Percentiles rank a stretch among this genome's conserved stretches.
phyloP scores from a whole-genome alignment of 441 rosid species.

The Corymbia citriodora region DNA sequence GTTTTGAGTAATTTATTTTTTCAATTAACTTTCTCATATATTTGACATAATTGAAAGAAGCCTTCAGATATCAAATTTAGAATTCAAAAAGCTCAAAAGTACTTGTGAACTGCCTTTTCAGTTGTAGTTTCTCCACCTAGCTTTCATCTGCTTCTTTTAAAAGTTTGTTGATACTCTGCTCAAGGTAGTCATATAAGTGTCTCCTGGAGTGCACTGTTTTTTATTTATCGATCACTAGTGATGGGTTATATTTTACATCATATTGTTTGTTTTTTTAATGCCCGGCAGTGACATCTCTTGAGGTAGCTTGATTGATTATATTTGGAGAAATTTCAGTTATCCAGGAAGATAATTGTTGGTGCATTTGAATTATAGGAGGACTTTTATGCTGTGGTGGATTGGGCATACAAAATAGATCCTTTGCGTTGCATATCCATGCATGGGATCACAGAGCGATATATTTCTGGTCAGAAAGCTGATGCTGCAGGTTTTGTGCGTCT shows the following conservation, averaged over 20 bases:
- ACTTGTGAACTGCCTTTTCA: neutral
- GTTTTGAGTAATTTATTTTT: neutral
- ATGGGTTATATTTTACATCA: neutral
- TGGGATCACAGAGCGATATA: constrained; percentile 96
- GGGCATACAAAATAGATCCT: constrained; percentile 99
- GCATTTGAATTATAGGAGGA: constrained; percentile 70
- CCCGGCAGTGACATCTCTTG: neutral
- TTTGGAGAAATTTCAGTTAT: constrained; percentile 3
- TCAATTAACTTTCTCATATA: neutral
- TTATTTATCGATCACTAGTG: neutral
- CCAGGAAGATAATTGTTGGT: constrained; percentile 5
- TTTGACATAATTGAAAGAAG: neutral
- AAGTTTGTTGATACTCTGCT: neutral
- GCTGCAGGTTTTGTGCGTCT: constrained; percentile 99
- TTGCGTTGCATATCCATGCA: constrained; percentile 99
- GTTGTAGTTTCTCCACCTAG: neutral
- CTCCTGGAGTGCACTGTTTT: neutral
- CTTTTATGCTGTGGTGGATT: constrained; percentile 98
- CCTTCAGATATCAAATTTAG: neutral
- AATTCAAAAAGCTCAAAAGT: neutral
- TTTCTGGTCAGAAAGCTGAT: constrained; percentile 99
- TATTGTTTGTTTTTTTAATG: neutral
- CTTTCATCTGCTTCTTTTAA: neutral
- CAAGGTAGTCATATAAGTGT: neutral
- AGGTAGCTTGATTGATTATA: neutral